Evolutionary conservation across 1,284 basidiomycete species (phyloP).

Genomic region (Marasmius tenuissimus): DNA sequence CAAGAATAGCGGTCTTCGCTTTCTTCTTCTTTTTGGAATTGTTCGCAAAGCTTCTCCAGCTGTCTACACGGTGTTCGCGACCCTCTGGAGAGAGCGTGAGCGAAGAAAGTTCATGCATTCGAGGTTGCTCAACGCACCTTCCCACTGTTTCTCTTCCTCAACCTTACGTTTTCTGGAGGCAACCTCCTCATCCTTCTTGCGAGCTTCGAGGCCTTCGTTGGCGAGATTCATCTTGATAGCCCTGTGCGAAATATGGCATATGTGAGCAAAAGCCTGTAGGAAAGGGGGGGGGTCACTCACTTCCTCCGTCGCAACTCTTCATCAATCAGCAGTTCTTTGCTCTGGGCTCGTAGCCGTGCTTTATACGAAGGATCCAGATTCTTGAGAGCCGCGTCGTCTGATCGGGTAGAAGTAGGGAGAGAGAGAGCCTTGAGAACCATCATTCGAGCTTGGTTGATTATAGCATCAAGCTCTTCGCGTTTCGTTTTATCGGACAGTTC

Average conservation of each 20-base stretch:
- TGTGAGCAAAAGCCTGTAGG: conserved; percentile 4
- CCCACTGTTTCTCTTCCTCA: conserved; percentile 80
- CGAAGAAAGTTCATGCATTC: not conserved
- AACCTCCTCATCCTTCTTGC: conserved; percentile 83
- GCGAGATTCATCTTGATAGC: conserved; percentile 85
- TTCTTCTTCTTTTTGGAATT: conserved; percentile 75
- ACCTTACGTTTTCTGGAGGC: conserved; percentile 73
- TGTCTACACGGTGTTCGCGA: conserved; percentile 78
- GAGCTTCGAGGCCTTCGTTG: conserved; percentile 81
- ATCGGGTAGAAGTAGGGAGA: conserved; percentile 55
- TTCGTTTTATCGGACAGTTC: conserved; percentile 74
- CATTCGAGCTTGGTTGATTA: conserved; percentile 69
- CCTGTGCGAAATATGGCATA: conserved; percentile 34
- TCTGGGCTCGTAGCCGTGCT: conserved; percentile 58
- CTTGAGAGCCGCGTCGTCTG: conserved; percentile 56
- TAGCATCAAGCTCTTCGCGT: conserved; percentile 76
- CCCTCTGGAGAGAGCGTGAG: conserved; percentile 45
- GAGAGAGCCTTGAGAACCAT: conserved; percentile 59
- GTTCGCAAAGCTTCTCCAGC: conserved; percentile 70
- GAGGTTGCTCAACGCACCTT: conserved; percentile 51
- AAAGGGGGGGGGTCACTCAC: conserved; percentile 38
- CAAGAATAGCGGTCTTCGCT: conserved; percentile 68
- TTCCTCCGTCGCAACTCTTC: conserved; percentile 79
- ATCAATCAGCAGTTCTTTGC: conserved; percentile 80
- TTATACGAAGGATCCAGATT: conserved; percentile 60